Conservation (phyloP, 2,329 filamentous ascomycete genomes). For the Rhynchosporium agropyri region DNA sequence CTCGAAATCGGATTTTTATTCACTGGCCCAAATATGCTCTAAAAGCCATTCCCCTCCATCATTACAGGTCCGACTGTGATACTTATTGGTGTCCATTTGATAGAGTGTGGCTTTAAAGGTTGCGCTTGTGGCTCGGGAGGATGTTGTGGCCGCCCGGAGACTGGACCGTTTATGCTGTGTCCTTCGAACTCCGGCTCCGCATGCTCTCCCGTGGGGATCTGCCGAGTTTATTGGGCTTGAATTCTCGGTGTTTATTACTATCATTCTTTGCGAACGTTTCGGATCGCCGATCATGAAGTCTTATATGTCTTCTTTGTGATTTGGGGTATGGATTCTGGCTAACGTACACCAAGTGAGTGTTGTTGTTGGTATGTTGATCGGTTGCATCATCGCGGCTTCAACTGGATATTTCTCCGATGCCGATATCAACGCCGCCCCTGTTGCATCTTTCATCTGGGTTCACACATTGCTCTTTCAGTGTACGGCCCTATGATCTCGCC, state of each 20-base stretch:
- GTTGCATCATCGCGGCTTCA: constrained; percentile 78
- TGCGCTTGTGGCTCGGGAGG: constrained; percentile 76
- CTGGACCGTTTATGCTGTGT: constrained; percentile 63
- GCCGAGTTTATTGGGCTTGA: constrained; percentile 79
- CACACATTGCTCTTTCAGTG: constrained; percentile 71
- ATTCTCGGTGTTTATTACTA: constrained; percentile 78
- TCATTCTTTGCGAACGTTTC: constrained; percentile 79
- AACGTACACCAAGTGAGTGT: constrained; percentile 48
- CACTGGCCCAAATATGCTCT: constrained; percentile 67
- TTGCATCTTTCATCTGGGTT: constrained; percentile 76
- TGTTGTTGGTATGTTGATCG: constrained; percentile 71
- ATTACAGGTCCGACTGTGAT: constrained; percentile 74
- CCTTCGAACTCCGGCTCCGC: constrained; percentile 67
- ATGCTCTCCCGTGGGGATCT: constrained; percentile 75
- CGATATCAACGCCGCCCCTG: constrained; percentile 72
- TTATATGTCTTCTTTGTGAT: neutral
- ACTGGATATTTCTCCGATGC: constrained; percentile 76
- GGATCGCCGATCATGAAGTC: constrained; percentile 80
- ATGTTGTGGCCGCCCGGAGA: constrained; percentile 52
- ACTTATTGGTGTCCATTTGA: constrained; percentile 74
- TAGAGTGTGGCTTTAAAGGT: constrained; percentile 71
- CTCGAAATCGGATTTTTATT: constrained; percentile 77
- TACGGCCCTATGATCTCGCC: constrained; percentile 76
- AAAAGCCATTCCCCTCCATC: constrained; percentile 77
- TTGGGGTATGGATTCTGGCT: neutral